Conservation (phyloP, 176 grass and related monocot species). For the Avena insularis region DNA sequence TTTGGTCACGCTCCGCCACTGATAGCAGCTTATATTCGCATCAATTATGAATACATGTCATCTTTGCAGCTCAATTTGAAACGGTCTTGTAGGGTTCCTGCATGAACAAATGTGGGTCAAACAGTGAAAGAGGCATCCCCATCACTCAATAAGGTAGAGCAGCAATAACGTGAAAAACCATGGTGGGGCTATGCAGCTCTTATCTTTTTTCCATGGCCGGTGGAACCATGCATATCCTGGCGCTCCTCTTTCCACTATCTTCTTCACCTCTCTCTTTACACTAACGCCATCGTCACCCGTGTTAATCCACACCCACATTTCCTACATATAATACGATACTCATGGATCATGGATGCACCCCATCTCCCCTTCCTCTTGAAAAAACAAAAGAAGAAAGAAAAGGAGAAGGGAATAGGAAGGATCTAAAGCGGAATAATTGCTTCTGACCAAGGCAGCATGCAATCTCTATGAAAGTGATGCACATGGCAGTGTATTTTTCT, state of each 20-base stretch:
- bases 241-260: conserved; percentile 25
- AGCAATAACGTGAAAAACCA: background rate
- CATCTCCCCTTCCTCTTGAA: background rate
- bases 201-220: conserved; percentile 47
- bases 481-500: background rate
- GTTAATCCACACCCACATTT: background rate
- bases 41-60: background rate
- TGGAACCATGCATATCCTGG: conserved; percentile 41
- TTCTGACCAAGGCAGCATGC: background rate
- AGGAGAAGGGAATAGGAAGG: background rate
- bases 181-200: conserved; percentile 21
- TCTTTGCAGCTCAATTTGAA: conserved; percentile 11
- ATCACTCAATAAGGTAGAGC: conserved; percentile 28
- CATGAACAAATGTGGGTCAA: background rate
- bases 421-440: background rate
- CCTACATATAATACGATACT: background rate
- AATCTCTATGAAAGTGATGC: background rate
- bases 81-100: background rate
- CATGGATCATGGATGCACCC: background rate
- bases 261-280: background rate
- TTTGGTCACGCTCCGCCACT: no score
- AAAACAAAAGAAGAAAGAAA: background rate
- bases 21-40: no score
- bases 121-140: background rate
- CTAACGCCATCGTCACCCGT: background rate